Conservation (phyloP, 805 yeast species). For the Blastobotrys attinorum region DNA sequence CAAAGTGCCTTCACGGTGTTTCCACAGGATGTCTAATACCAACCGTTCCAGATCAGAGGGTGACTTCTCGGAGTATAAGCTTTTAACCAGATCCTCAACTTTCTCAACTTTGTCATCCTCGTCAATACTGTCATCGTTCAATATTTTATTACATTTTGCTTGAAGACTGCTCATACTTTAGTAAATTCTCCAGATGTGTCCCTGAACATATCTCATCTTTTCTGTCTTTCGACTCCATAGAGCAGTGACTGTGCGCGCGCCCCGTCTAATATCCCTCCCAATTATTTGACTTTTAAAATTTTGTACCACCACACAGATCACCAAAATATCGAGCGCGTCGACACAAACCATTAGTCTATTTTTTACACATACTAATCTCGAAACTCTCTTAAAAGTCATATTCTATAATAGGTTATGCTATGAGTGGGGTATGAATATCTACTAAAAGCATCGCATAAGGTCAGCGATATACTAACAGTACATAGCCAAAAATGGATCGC, state of each 20-base stretch:
- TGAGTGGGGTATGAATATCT: not conserved
- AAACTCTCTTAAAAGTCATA: too few species aligned
- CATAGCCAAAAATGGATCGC: constrained; percentile 26
- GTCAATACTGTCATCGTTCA: constrained; percentile 25
- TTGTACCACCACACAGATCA: too few species aligned
- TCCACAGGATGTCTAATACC: constrained; percentile 36
- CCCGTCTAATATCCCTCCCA: not conserved
- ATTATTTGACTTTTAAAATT: too few species aligned
- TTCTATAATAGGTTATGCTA: not conserved
- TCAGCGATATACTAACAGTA: too few species aligned
- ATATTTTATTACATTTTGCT: constrained; percentile 26
- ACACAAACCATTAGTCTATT: too few species aligned
- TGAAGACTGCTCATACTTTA: constrained; percentile 16
- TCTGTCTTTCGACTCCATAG: constrained; percentile 8
- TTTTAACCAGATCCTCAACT: constrained; percentile 30
- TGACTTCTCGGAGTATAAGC: constrained; percentile 12
- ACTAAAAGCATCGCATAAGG: too few species aligned
- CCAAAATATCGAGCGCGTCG: too few species aligned
- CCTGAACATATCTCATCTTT: too few species aligned
- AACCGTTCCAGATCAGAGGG: constrained; percentile 28
- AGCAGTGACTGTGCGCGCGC: not conserved
- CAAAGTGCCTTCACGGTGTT: constrained; percentile 29
- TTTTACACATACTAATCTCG: too few species aligned
- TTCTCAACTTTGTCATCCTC: constrained; percentile 37
- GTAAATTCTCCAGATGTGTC: too few species aligned